Conservation (phyloP, 345 rosid species). For the Linum lewisii region DNA sequence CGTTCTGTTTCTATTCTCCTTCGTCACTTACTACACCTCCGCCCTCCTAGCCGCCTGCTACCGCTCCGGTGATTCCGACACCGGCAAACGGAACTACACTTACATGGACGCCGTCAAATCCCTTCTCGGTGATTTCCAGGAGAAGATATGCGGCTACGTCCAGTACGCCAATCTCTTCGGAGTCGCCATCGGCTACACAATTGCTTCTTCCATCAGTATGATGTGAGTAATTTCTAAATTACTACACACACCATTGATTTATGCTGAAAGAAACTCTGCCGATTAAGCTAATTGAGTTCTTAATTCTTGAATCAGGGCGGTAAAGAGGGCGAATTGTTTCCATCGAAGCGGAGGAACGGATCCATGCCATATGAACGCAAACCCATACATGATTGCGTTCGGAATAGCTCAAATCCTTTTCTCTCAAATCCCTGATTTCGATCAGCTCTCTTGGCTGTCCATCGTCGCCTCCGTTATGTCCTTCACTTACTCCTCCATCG, state of each 20-base stretch:
- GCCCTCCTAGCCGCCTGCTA: too few relatives aligned
- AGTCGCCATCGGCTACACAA: conserved; percentile 57
- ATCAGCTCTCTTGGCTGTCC: background rate
- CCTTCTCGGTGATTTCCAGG: conserved; percentile 33
- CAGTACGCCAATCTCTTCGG: conserved; percentile 72
- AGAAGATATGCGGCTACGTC: conserved; percentile 53
- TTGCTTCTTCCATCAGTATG: conserved; percentile 76
- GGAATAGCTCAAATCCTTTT: background rate
- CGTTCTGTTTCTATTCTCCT: too few relatives aligned
- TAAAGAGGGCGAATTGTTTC: background rate
- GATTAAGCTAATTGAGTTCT: background rate
- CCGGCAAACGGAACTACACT: too few relatives aligned
- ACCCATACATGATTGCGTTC: background rate
- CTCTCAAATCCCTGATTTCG: conserved; percentile 2
- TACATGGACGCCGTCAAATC: too few relatives aligned
- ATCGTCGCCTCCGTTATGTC: conserved; percentile 1
- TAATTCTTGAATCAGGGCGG: conserved; percentile 1
- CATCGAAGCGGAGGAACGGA: background rate
- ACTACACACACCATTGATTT: too few relatives aligned
- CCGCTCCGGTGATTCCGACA: too few relatives aligned
- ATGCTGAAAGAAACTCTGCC: too few relatives aligned
- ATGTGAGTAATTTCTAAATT: conserved; percentile 20
- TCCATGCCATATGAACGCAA: background rate
- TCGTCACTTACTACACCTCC: too few relatives aligned
- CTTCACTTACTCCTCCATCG: background rate